phyloP scores from a whole-genome alignment of 2,329 filamentous ascomycete species.

The Talaromyces atroroseus region DNA sequence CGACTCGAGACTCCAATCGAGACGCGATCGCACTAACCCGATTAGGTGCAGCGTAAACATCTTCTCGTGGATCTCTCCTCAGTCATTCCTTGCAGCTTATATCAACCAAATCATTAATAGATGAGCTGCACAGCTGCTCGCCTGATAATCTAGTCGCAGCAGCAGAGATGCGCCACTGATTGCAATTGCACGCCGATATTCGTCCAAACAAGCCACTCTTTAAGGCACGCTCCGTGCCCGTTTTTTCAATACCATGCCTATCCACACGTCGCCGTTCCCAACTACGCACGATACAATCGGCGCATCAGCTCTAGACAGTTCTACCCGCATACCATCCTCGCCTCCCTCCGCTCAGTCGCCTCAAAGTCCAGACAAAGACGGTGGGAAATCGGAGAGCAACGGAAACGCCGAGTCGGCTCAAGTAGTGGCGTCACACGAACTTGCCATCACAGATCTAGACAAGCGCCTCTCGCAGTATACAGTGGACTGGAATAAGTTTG shows the following conservation, averaged over 20 bases:
- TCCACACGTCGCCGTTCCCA: conserved; percentile 33
- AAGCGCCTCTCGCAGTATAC: conserved; percentile 36
- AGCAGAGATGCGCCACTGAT: not conserved
- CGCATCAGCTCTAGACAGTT: conserved; percentile 34
- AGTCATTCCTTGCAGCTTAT: not conserved
- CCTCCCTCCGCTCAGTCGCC: conserved; percentile 1
- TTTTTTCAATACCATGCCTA: conserved; percentile 27
- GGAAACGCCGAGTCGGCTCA: conserved; percentile 13
- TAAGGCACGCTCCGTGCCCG: not conserved
- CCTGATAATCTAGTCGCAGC: not conserved
- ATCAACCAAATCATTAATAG: not conserved
- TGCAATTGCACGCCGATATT: not conserved
- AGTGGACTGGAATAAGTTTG: conserved; percentile 35
- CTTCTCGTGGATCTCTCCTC: not conserved
- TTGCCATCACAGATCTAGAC: conserved; percentile 30
- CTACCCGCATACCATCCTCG: conserved; percentile 17
- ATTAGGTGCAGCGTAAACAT: conserved; percentile 13
- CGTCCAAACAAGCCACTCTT: not conserved
- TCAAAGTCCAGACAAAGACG: conserved; percentile 1
- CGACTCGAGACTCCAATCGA: no score
- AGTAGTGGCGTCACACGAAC: conserved; percentile 21
- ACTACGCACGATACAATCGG: conserved; percentile 40
- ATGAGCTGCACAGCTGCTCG: not conserved
- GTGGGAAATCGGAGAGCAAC: conserved; percentile 10
- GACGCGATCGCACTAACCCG: conserved; percentile 9